These are phyloP conservation scores for Backusella circina DNA, from an alignment of 192 early-diverging fungal genomes.

Conservation along the genomic window DNA sequence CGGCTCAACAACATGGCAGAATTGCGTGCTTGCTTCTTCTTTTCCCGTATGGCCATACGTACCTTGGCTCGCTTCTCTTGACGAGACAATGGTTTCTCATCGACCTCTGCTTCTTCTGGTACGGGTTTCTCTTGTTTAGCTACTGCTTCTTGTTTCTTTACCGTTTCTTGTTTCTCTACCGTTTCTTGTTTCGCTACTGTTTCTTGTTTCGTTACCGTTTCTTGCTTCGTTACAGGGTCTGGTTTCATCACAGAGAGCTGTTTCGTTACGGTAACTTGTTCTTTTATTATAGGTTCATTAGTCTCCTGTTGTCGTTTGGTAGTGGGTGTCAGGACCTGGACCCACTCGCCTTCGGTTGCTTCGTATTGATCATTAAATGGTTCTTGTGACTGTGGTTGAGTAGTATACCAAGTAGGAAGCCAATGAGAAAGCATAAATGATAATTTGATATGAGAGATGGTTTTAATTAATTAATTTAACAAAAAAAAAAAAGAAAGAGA, in stretches of 20 bases:
- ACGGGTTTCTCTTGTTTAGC: not conserved
- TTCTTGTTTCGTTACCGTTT: not conserved
- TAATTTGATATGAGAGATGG: slow-evolving; percentile 1
- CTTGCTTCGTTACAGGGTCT: not conserved
- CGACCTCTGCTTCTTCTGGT: not conserved
- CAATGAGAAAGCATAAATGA: slow-evolving; percentile 11
- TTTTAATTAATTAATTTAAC: slow-evolving; percentile 11
- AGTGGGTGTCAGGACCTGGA: not conserved
- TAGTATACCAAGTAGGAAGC: slow-evolving; percentile 8
- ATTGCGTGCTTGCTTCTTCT: not conserved
- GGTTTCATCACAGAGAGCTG: not conserved
- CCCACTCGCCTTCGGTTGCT: slow-evolving; percentile 7
- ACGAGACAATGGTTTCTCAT: slow-evolving; percentile 7
- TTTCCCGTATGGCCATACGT: not conserved
- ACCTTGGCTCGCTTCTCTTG: slow-evolving; percentile 10
- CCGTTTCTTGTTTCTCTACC: too few relatives aligned
- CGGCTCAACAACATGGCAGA: not conserved
- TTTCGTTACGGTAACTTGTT: not conserved
- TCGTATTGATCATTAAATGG: slow-evolving; percentile 4
- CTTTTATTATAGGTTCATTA: not conserved
- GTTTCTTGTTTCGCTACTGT: too few relatives aligned
- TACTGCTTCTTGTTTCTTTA: not conserved
- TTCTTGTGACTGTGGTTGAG: slow-evolving; percentile 10
- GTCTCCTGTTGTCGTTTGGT: not conserved
- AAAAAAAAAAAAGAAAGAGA: not conserved